Conservation (phyloP, 2,329 filamentous ascomycete genomes). For the Cytospora paraplurivora region DNA sequence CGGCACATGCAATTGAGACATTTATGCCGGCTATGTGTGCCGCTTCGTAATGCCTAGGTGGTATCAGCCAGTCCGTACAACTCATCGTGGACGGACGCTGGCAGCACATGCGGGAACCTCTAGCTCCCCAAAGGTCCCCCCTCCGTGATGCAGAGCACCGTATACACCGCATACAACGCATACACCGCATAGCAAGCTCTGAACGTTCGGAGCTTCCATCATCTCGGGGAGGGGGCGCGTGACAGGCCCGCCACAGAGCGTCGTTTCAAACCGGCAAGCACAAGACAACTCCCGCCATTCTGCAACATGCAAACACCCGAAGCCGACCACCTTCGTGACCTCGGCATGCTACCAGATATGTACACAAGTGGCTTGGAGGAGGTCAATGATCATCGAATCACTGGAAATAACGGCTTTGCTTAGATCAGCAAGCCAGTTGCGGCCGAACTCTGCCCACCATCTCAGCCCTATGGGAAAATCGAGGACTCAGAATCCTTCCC, state of each 20-base stretch:
- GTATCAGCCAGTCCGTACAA: neutral
- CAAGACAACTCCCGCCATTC: neutral
- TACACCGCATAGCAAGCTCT: neutral
- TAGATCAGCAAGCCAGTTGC: neutral
- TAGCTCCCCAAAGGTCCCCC: neutral
- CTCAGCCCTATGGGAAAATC: slow-evolving; percentile 22
- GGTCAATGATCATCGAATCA: too few species aligned
- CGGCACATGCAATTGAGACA: neutral
- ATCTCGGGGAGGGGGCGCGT: too few species aligned
- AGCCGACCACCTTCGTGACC: too few species aligned
- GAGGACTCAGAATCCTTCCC: slow-evolving; percentile 3
- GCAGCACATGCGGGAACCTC: neutral
- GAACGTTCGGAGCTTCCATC: neutral
- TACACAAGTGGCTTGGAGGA: too few species aligned
- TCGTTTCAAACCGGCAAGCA: neutral
- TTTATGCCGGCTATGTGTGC: neutral
- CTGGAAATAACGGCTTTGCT: too few species aligned
- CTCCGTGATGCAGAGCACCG: neutral
- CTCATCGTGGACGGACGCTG: neutral
- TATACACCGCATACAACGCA: too few species aligned
- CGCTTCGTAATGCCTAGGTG: neutral
- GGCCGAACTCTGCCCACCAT: slow-evolving; percentile 12
- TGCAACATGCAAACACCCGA: neutral
- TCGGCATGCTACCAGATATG: too few species aligned
- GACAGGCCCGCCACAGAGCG: neutral